Base-by-base conservation (phyloP, 495 filamentous ascomycete genomes). In the Bacidia rubella region DNA sequence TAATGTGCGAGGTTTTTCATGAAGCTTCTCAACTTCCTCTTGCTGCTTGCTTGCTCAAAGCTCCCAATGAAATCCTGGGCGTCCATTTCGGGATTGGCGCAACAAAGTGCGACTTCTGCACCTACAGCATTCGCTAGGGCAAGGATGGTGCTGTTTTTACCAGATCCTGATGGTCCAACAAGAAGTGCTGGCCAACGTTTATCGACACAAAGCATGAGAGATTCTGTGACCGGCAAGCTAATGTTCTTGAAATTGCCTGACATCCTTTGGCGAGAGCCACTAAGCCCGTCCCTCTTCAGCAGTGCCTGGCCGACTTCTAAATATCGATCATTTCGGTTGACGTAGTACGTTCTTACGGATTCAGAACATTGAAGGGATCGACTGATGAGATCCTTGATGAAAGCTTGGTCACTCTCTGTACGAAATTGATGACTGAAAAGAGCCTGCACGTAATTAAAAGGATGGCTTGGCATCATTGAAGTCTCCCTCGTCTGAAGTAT, bases 61-160 rank as follows among this genome's bases (percentile, higher is more conserved):
- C 92, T 89, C 57, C 93, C 93, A 49, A 99, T 84, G 21, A 99
- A 74, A 62, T 99, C 93, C 80, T 90, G 95, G 15, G 90, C 86
- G 65, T 99, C 93, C 46, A 90, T 86, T 56, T 97, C 93, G 2
- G 86, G 79, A 64, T 93, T 96, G 59, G 97, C 72, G 11, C 89
- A 78, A 50, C 96, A 81, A 40, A 85, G 82, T 40, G 86, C 74
- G 11, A 96, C 66, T 3, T 77, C 68, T 39, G 81, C 82, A 23
- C 92, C 90, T 50, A 75, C 74, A 24, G 83, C 60, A 29, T 83
- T 79, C 17, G 93, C 90, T n/a, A 95, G 68, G 47, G 88, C 82
- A 38, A 79, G 71, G 19, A 99, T 71, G 1, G 94, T 65, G 3
- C 75, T 75, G 0, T 86, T 88, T 66, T 97, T 99, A 17, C 92